Evolutionary conservation across 306 rosid species (phyloP).

Genomic region (Nissolia schottii): DNA sequence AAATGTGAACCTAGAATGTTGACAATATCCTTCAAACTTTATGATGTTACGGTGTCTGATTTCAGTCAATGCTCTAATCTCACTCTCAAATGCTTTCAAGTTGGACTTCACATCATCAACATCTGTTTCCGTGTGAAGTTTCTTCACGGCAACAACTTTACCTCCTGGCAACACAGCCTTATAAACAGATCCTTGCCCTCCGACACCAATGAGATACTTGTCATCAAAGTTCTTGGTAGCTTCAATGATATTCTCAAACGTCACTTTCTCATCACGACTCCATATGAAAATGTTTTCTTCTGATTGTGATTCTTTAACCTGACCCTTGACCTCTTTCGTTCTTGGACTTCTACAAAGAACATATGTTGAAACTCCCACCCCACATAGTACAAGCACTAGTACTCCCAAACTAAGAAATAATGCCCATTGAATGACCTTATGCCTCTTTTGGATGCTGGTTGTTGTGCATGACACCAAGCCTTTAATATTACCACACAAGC

Average conservation of each 20-base stretch:
- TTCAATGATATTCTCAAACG: constrained; percentile 28
- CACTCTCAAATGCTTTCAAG: constrained; percentile 18
- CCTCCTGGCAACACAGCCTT: constrained; percentile 13
- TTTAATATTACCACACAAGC: constrained; percentile 25
- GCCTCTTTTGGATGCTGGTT: neutral
- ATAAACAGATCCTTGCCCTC: constrained; percentile 34
- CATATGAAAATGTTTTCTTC: constrained; percentile 17
- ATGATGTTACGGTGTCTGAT: constrained; percentile 31
- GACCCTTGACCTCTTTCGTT: neutral
- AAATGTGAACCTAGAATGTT: constrained; percentile 25
- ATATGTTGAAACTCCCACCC: constrained; percentile 14
- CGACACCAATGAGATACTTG: constrained; percentile 27
- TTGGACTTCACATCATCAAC: constrained; percentile 18
- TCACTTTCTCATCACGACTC: constrained; percentile 27
- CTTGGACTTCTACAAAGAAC: neutral
- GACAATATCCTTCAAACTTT: constrained; percentile 31
- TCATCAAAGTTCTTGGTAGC: constrained; percentile 27
- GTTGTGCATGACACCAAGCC: constrained; percentile 21
- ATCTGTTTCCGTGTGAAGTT: constrained; percentile 16
- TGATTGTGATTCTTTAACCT: neutral
- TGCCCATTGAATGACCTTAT: neutral
- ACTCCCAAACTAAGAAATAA: neutral
- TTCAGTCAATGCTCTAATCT: constrained; percentile 29
- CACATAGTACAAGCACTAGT: neutral
- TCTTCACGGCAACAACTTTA: constrained; percentile 34